Percentiles rank a stretch among this genome's conserved stretches.
phyloP scores from a whole-genome alignment of 2,329 filamentous ascomycete species.

The Colletotrichum lupini region DNA sequence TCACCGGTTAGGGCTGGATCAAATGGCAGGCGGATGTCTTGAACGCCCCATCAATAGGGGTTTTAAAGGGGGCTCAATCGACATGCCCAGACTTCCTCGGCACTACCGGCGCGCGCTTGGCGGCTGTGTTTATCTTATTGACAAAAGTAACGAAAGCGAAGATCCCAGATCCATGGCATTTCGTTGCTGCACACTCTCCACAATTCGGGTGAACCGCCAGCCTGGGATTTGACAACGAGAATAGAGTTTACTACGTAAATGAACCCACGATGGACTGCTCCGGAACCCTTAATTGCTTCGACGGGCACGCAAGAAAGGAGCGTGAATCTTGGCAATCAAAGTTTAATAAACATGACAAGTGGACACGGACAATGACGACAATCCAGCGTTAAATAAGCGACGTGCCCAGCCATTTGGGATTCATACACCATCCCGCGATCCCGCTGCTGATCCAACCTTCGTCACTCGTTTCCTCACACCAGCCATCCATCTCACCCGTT shows the following conservation, averaged over 20 bases:
- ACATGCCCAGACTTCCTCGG: background rate
- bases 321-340: background rate
- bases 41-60: background rate
- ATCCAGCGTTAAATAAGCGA: background rate
- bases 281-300: background rate
- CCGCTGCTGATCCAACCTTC: background rate
- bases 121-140: background rate
- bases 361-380: background rate
- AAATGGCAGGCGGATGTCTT: background rate
- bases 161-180: slow-evolving; percentile 25
- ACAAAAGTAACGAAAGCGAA: background rate
- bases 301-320: background rate
- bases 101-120: slow-evolving; percentile 15
- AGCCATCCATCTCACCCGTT: background rate
- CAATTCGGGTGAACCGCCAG: background rate
- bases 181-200: slow-evolving; percentile 10
- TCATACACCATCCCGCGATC: background rate
- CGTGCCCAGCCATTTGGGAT: background rate
- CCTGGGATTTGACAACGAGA: slow-evolving; percentile 6
- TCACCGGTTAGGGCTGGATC: background rate
- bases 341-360: background rate
- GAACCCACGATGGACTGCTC: background rate
- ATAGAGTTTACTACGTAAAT: slow-evolving; percentile 13
- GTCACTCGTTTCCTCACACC: background rate
- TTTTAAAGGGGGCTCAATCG: background rate